Conservation (phyloP, 306 rosid species). For the Fragaria vesca region DNA sequence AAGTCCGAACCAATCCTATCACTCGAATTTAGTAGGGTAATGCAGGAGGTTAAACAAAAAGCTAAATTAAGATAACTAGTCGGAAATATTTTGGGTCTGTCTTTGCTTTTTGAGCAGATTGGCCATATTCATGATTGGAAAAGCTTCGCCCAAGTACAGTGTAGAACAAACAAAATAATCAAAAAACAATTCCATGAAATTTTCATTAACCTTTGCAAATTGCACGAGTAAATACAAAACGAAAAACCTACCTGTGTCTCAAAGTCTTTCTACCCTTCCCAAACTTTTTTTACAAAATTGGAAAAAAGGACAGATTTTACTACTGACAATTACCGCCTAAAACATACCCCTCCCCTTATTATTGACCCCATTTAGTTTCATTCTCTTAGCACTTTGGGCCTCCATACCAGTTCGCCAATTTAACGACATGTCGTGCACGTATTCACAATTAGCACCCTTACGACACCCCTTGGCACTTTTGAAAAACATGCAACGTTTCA, state of each 20-base stretch:
- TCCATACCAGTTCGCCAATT: conserved; percentile 32
- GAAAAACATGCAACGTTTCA: conserved; percentile 61
- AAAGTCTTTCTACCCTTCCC: not conserved
- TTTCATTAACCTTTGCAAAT: not conserved
- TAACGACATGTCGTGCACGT: conserved; percentile 43
- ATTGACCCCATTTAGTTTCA: conserved; percentile 38
- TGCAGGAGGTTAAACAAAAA: too few relatives aligned
- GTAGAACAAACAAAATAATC: too few relatives aligned
- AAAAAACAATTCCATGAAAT: not conserved
- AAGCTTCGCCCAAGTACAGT: too few relatives aligned
- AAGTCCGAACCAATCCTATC: too few relatives aligned
- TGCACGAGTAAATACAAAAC: not conserved
- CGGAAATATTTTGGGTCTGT: too few relatives aligned
- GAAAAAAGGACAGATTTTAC: not conserved
- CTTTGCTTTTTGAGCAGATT: too few relatives aligned
- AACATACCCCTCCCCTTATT: conserved; percentile 23
- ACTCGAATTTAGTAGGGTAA: too few relatives aligned
- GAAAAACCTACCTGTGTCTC: not conserved
- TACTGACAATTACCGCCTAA: not conserved
- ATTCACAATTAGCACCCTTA: conserved; percentile 58
- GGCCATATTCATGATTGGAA: too few relatives aligned
- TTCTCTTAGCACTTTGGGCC: conserved; percentile 47
- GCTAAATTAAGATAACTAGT: too few relatives aligned
- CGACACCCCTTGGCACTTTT: conserved; percentile 64
- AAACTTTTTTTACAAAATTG: not conserved